Evolutionary conservation across 768 basidiomycete genomes (phyloP).

Genomic region (Leccinum fibrillosum): DNA sequence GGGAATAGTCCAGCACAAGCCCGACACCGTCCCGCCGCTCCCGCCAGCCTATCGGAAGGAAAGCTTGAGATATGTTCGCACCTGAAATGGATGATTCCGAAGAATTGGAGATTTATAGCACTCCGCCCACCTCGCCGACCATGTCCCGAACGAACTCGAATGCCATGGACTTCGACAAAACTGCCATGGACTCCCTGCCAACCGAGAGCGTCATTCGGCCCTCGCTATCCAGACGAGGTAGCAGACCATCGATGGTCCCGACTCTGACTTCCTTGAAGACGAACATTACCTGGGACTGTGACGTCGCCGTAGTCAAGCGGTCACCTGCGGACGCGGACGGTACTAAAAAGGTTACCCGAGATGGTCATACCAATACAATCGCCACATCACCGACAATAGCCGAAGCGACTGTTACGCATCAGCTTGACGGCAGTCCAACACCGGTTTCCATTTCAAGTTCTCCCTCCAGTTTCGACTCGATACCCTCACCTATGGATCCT

Average conservation of each 20-base stretch:
- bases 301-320: conserved; percentile 34
- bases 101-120: conserved; percentile 36
- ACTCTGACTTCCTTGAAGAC: conserved; percentile 31
- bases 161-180: conserved; percentile 4
- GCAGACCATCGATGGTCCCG: conserved; percentile 27
- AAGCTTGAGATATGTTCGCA: conserved; percentile 27
- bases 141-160: conserved; percentile 21
- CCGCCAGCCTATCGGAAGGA: conserved; percentile 7
- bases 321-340: conserved; percentile 19
- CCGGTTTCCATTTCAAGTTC: conserved; percentile 27
- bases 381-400: conserved; percentile 20
- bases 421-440: conserved; percentile 8
- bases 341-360: conserved; percentile 12
- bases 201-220: conserved; percentile 29
- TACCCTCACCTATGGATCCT: conserved; percentile 27
- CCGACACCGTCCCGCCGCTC: conserved; percentile 10
- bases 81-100: conserved; percentile 28
- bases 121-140: conserved; percentile 42
- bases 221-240: conserved; percentile 37
- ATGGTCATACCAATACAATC: background rate
- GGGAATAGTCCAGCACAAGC: background rate
- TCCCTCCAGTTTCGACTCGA: conserved; percentile 24
- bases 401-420: conserved; percentile 17
- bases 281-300: conserved; percentile 32
- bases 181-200: conserved; percentile 10